Percentiles rank a stretch among this genome's conserved stretches.
These are phyloP conservation scores for Tephrocybe rancida DNA, from an alignment of 768 basidiomycete species.

Conservation along the genomic window DNA sequence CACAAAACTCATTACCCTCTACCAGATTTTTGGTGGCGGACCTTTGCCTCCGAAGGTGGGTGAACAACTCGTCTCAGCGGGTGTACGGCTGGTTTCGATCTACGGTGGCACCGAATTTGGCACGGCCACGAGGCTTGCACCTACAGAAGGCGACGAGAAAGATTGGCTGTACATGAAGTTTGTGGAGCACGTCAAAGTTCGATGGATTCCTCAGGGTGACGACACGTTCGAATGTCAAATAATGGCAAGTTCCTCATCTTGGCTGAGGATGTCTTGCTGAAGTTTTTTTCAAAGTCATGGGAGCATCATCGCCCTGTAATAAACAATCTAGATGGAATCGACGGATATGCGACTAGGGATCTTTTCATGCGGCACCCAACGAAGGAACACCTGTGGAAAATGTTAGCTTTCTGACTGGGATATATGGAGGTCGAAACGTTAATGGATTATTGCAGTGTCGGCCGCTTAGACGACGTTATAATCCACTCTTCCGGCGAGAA, in stretches of 20 bases:
- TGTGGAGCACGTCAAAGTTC: slow-evolving; percentile 18
- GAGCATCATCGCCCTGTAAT: slow-evolving; percentile 26
- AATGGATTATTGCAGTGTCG: slow-evolving; percentile 29
- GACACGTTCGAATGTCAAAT: slow-evolving; percentile 38
- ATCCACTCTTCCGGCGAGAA: slow-evolving; percentile 37
- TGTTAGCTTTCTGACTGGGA: slow-evolving; percentile 23
- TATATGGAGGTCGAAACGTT: background rate
- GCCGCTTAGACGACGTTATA: slow-evolving; percentile 40
- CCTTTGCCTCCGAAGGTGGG: slow-evolving; percentile 32
- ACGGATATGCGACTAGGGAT: slow-evolving; percentile 39
- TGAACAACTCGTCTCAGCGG: slow-evolving; percentile 25
- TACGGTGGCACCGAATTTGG: slow-evolving; percentile 35
- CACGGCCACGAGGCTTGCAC: slow-evolving; percentile 9
- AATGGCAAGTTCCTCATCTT: slow-evolving; percentile 25
- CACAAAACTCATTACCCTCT: background rate
- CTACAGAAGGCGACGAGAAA: slow-evolving; percentile 17
- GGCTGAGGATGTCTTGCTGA: background rate
- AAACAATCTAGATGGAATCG: slow-evolving; percentile 33
- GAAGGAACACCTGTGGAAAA: slow-evolving; percentile 34
- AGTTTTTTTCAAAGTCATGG: slow-evolving; percentile 19
- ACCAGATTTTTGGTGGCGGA: slow-evolving; percentile 30
- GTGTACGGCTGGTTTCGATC: slow-evolving; percentile 23
- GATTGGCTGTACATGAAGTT: slow-evolving; percentile 37
- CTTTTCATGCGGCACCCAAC: slow-evolving; percentile 37
- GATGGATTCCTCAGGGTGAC: slow-evolving; percentile 37